Evolutionary conservation across 768 basidiomycete species (phyloP), one percentile per base, ranked within the genome.

Genomic region (Amanita pseudoporphyria): DNA sequence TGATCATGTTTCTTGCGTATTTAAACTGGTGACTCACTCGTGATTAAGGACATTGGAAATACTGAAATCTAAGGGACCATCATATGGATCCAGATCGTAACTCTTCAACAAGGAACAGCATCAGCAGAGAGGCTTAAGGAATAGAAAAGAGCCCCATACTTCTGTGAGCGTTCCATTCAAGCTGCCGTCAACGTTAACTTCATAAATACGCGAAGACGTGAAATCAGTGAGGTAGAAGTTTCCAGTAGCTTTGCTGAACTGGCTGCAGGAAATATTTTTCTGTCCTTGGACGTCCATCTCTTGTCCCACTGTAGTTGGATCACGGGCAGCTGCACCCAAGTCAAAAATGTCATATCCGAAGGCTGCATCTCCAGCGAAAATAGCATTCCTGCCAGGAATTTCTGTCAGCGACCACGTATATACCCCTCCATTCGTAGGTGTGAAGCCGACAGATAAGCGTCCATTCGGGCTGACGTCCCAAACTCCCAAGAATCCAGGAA

Each of bases 141-240:
- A 28, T 28, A 28, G 26, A 7, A 36, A 28, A 28, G 3, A 28
- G 7, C 35, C 3, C 12, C 35, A 10, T 36, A 36, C 35, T 13
- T 13, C 10, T 5, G 12, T 71, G 35, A 78, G 67, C 13, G 64
- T 62, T 3, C 64, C 70, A 48, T 67, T 66, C 28, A 77, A 64
- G 52, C 73, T 71, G 53, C 63, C 58, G 56, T 73, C 68, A 41
- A 78, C 66, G 37, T 67, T 64, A 37, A 76, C 68, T 60, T 77
- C 76, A 0, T 72, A 75, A 37, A 70, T 60, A 6, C 59, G 57
- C 3, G 67, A 58, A 35, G 70, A 72, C 1, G 57, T 64, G 37
- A 71, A 68, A 51, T 73, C 71, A 26, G 67, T 72, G 14, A 73
- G 57, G 57, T 69, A 73, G 61, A 70, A 73, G 58, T 68, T 72